Evolutionary conservation across 495 filamentous ascomycete species (phyloP), one percentile per base, ranked within the genome.

Genomic region (Talaromyces ruber): DNA sequence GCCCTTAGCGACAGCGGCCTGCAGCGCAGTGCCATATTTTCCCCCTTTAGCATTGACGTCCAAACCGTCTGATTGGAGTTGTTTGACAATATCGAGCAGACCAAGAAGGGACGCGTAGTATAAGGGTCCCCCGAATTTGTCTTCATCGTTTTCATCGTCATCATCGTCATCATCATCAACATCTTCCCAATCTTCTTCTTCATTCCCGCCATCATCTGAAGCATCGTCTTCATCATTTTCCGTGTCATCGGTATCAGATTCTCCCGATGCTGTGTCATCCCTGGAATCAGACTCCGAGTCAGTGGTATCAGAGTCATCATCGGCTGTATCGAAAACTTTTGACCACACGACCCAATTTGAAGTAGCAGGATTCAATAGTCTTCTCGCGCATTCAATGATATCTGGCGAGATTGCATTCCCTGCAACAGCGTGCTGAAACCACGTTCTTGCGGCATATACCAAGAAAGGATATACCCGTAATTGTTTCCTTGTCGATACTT

Each of bases 281-380:
- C 22, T 18, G 14, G 21, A 52, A 12, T 24, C 18, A 52, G 34
- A 39, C 14, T 39, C 34, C 16, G 34, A 39, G 16, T 18, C 6
- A 29, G 39, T 6, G 14, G n/a, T 28, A 60, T 59, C 26, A 32
- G 61, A 32, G n/a, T 59, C 52, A 37, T 24, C 21, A 16, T 59
- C 24, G 16, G 56, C 62, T 28, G 54, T 53, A 28, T 65, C 64
- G 24, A 65, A 65, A 3, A 65, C 62, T 30, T 39, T 64, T 16
- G 64, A 64, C 64, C 62, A 65, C 1, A 55, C 25, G 22, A 64
- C 55, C 64, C 64, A 65, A 21, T 64, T 65, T 1, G 64, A 65
- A 12, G 39, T 65, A 7, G 56, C 37, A 5, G 64, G 62, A 29
- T 60, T 55, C 54, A 65, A 64, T 9, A 65, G 63, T 26, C 54